A percentile compares a stretch with the other conserved stretches of the same genome.
phyloP scores from a whole-genome alignment of 208 protist genomes.

The Leishmania martiniquensis region DNA sequence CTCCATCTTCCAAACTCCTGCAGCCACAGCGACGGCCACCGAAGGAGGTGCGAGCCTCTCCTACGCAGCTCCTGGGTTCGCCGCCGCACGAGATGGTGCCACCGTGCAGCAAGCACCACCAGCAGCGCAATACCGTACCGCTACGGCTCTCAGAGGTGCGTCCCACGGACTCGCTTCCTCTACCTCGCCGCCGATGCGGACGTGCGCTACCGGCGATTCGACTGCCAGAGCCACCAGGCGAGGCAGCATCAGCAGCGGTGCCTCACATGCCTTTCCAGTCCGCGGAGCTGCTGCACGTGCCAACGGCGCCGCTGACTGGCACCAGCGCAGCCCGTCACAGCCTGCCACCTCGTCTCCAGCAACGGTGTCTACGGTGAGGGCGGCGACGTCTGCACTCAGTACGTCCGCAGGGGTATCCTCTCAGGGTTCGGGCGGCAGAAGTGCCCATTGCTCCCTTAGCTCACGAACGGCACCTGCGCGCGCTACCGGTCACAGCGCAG shows the following conservation, averaged over 20 bases:
- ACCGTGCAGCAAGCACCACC: neutral
- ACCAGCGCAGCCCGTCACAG: conserved; percentile 3
- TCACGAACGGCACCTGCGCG: neutral
- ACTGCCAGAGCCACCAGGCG: neutral
- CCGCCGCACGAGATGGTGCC: neutral
- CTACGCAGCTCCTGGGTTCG: neutral
- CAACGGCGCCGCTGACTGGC: neutral
- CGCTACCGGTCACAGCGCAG: neutral
- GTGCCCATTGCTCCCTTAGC: conserved; percentile 1
- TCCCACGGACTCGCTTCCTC: neutral
- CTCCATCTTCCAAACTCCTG: neutral
- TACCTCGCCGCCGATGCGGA: neutral
- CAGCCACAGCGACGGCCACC: neutral
- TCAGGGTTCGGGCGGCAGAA: neutral
- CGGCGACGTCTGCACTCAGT: neutral
- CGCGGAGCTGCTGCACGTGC: neutral
- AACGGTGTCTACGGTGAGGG: conserved; percentile 6
- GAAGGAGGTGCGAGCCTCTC: neutral
- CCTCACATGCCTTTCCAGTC: neutral
- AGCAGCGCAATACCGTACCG: neutral
- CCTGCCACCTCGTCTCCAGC: neutral
- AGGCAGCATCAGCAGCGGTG: neutral
- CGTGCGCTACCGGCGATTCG: no score
- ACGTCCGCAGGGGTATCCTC: neutral
- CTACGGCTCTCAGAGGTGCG: neutral